Evolutionary conservation across 2,329 filamentous ascomycete genomes (phyloP).

Genomic region (Microdochium trichocladiopsis): DNA sequence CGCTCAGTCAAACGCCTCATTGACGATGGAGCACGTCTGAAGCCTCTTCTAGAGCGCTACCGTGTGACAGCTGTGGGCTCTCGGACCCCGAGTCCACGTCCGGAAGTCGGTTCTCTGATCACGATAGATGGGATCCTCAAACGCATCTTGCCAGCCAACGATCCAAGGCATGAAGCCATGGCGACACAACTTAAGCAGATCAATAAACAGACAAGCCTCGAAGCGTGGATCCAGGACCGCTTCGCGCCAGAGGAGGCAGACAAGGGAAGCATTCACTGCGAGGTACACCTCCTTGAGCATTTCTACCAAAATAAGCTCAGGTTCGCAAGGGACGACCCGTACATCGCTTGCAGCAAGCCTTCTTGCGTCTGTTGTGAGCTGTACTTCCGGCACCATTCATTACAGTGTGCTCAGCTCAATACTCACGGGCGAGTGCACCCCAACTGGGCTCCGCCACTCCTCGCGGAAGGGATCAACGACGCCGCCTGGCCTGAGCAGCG

Average conservation of each 20-base stretch:
- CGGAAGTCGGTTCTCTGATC: constrained; percentile 17
- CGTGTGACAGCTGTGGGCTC: not conserved
- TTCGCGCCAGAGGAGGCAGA: constrained; percentile 15
- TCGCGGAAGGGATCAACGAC: constrained; percentile 7
- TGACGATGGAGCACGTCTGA: not conserved
- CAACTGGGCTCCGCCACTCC: constrained; percentile 27
- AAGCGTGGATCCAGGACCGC: constrained; percentile 11
- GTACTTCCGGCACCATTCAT: constrained; percentile 34
- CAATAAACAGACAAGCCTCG: constrained; percentile 17
- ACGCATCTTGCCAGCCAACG: constrained; percentile 17
- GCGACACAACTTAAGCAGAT: constrained; percentile 8
- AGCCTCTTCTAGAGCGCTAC: not conserved
- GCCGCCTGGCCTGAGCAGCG: constrained; percentile 9
- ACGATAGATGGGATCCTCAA: constrained; percentile 21
- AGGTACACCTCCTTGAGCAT: constrained; percentile 38
- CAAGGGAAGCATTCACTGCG: constrained; percentile 30
- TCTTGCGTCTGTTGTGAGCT: constrained; percentile 41
- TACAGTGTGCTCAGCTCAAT: constrained; percentile 18
- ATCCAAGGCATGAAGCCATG: constrained; percentile 8
- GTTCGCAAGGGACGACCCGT: constrained; percentile 32
- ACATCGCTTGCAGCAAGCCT: constrained; percentile 43
- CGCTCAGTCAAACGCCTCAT: not conserved
- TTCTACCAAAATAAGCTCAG: constrained; percentile 24
- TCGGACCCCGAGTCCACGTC: constrained; percentile 8
- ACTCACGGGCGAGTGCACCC: constrained; percentile 31